Conservation (phyloP, 78 protist genomes). For the Pelomyxa schiedti region DNA sequence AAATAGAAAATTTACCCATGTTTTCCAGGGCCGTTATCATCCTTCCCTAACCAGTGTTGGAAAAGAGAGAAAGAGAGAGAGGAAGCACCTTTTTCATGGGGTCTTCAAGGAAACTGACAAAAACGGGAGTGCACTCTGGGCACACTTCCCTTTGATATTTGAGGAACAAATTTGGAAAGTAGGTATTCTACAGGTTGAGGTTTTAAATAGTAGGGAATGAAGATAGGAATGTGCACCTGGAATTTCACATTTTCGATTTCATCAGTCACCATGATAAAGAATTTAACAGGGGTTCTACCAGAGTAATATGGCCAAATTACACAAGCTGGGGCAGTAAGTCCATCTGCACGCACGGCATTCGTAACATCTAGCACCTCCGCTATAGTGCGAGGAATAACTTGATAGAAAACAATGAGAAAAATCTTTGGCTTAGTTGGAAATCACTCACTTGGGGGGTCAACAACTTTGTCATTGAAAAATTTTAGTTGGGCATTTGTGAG, state of each 20-base stretch:
- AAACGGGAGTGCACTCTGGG: not conserved
- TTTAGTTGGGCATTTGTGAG: not conserved
- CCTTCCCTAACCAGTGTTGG: too few relatives aligned
- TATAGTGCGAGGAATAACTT: not conserved
- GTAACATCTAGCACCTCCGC: not conserved
- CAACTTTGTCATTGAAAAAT: not conserved
- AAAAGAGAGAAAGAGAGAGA: too few relatives aligned
- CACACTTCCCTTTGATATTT: not conserved
- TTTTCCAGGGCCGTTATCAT: not conserved
- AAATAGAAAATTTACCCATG: too few relatives aligned
- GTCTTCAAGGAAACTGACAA: not conserved
- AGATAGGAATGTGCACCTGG: too few relatives aligned
- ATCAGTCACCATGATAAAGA: not conserved
- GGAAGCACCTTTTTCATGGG: not conserved
- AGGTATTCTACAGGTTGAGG: not conserved
- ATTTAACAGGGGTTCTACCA: not conserved
- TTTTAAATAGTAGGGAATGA: not conserved
- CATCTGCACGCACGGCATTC: not conserved
- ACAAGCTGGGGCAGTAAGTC: constrained; percentile 1
- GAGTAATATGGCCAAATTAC: not conserved
- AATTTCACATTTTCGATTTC: not conserved
- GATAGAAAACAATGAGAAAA: not conserved
- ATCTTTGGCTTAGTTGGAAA: too few relatives aligned
- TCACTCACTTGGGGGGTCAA: too few relatives aligned
- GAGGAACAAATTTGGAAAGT: not conserved